Base-by-base conservation (phyloP, 2,329 filamentous ascomycete genomes). In the Diaporthe amygdali region DNA sequence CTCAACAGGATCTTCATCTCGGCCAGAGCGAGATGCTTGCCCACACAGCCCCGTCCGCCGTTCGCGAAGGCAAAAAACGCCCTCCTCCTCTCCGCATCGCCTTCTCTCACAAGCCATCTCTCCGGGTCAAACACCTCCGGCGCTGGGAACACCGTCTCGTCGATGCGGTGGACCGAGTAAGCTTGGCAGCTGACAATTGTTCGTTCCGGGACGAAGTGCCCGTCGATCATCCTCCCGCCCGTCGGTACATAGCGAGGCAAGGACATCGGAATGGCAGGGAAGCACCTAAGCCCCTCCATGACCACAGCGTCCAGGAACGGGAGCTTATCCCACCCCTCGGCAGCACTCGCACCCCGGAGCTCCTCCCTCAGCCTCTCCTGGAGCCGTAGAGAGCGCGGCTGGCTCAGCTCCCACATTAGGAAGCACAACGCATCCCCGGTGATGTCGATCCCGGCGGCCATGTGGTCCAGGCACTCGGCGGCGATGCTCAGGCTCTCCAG, bases 71-170 rank as follows among this genome's bases (percentile, higher is more conserved):
- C 88, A 82, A 92, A 92, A 76, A 91, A 88, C 9, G 89, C 76
- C 52, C 88, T 83, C 75, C 88, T 88, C 70, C 89, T 85, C 76
- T 96, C 93, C 71, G 92, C 87, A 76, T 96, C 94, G 2, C 93
- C 94, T 55, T 91, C 87, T 10, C 88, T 86, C 20, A 87, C 90
- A 74, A 97, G 88, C 95, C 95, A 98, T 75, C 96, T 88, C 70
- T 96, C 93, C 0, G 95, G 95, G 64, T 91, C 86, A 78, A 95
- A 98, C 7, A 80, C 82, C 72, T 97, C 93, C 0, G 95, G 93
- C 52, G 95, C 88, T 1, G 92, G 90, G 78, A 97, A 98, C 1
- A 94, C 92, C 69, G 91, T 86, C 14, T 82, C 79, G 74, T 92
- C 87, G 69, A 90, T 82, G 25, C 87, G 85, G 74, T 92, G 88